Evolutionary conservation across 2,329 filamentous ascomycete species (phyloP).

Genomic region (Aspergillus sp.): DNA sequence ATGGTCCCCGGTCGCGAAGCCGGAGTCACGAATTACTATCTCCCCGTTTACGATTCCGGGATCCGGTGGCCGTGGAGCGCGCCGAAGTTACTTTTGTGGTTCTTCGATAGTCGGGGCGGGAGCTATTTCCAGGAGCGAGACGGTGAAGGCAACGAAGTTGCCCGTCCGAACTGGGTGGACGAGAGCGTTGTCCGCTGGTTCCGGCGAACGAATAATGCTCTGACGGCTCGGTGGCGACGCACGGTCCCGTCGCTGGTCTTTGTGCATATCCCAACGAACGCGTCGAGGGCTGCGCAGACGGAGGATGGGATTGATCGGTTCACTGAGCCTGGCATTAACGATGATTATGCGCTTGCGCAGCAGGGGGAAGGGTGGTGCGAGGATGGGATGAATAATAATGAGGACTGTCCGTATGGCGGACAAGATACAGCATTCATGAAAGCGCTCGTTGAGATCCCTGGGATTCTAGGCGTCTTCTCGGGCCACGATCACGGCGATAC

Average conservation of each 20-base stretch:
- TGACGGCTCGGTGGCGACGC: slow-evolving; percentile 36
- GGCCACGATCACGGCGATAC: slow-evolving; percentile 70
- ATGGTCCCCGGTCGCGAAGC: slow-evolving; percentile 45
- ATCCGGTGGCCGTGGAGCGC: slow-evolving; percentile 23
- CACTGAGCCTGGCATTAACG: slow-evolving; percentile 54
- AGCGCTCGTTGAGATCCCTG: slow-evolving; percentile 57
- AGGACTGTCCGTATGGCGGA: slow-evolving; percentile 38
- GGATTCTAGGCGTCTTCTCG: slow-evolving; percentile 63
- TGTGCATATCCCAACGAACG: slow-evolving; percentile 58
- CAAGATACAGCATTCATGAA: slow-evolving; percentile 67
- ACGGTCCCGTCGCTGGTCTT: slow-evolving; percentile 58
- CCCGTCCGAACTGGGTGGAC: slow-evolving; percentile 52
- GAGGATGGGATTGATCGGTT: slow-evolving; percentile 45
- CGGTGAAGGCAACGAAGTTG: slow-evolving; percentile 28
- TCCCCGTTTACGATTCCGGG: slow-evolving; percentile 50
- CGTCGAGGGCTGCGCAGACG: slow-evolving; percentile 49
- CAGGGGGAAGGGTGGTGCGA: slow-evolving; percentile 24
- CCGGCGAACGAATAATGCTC: slow-evolving; percentile 32
- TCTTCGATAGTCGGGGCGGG: slow-evolving; percentile 71
- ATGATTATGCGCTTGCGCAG: slow-evolving; percentile 43
- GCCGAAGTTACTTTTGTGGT: slow-evolving; percentile 65
- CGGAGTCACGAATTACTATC: slow-evolving; percentile 60
- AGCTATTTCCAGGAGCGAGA: slow-evolving; percentile 51
- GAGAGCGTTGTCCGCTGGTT: slow-evolving; percentile 53
- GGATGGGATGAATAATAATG: not conserved